Conservation (phyloP, 148 eudicot species). For the Rhododendron molle region DNA sequence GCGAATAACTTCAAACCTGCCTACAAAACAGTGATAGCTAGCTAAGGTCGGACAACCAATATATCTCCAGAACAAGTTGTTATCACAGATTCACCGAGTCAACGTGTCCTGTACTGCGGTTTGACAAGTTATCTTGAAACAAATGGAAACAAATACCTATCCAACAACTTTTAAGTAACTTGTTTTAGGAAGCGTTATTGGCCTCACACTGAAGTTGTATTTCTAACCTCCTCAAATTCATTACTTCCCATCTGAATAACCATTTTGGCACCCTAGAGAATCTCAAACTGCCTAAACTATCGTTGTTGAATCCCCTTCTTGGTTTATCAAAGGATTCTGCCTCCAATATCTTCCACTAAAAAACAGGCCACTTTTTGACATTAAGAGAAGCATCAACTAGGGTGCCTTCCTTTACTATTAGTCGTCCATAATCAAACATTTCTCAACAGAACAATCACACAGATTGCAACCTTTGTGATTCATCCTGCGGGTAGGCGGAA, state of each 20-base stretch:
- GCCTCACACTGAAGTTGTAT: neutral
- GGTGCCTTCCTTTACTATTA: neutral
- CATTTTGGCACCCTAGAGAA: neutral
- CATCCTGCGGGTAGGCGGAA: neutral
- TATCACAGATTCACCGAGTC: neutral
- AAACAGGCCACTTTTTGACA: neutral
- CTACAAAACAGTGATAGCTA: neutral
- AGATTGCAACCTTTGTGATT: neutral
- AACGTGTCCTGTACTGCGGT: neutral
- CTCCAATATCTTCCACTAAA: neutral
- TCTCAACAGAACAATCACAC: neutral
- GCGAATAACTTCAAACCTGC: neutral
- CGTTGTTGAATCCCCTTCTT: neutral
- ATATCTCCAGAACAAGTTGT: neutral
- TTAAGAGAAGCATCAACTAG: neutral
- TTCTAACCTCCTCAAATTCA: neutral
- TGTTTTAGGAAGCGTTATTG: neutral
- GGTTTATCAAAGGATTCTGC: slow-evolving; percentile 3
- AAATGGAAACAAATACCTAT: neutral
- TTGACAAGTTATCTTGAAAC: neutral
- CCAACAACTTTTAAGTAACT: neutral
- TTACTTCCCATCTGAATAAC: neutral
- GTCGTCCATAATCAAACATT: neutral
- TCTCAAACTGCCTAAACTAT: neutral
- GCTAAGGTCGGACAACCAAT: neutral